These are phyloP conservation scores for Aspergillus indologenus DNA, from an alignment of 495 filamentous ascomycete species.

Conservation along the genomic window DNA sequence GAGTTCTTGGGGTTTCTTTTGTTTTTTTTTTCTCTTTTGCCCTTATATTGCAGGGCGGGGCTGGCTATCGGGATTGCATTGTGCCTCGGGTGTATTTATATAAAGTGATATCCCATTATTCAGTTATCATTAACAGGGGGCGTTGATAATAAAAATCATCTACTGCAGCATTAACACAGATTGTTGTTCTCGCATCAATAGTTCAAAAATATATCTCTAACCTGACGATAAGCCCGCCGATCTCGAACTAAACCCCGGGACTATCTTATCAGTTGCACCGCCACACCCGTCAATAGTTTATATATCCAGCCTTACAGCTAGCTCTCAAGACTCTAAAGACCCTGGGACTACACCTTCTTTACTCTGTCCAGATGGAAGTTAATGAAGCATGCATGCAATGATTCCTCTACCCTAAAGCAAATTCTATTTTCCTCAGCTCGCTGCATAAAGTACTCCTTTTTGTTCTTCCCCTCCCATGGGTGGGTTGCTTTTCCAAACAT, in stretches of 20 bases:
- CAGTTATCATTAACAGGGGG: background rate
- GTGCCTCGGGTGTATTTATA: background rate
- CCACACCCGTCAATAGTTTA: too few relatives aligned
- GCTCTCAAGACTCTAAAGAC: too few relatives aligned
- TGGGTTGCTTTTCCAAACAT: conserved; percentile 22
- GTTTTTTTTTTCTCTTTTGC: background rate
- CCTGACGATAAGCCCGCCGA: too few relatives aligned
- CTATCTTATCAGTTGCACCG: too few relatives aligned
- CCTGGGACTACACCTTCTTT: too few relatives aligned
- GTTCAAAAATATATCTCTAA: too few relatives aligned
- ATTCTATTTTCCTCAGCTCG: background rate
- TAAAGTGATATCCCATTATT: conserved; percentile 2
- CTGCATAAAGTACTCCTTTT: background rate
- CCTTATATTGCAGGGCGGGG: background rate
- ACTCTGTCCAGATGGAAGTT: background rate
- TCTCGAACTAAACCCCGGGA: too few relatives aligned
- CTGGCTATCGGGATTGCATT: background rate
- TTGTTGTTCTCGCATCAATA: too few relatives aligned
- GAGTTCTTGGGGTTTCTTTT: background rate
- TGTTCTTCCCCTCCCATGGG: conserved; percentile 14
- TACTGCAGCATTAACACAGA: background rate
- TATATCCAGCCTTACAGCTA: too few relatives aligned
- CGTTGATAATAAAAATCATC: background rate
- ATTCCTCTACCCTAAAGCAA: background rate
- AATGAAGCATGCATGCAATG: background rate